Conservation (phyloP, 192 early-diverging fungal genomes). For the Coemansia sp. region DNA sequence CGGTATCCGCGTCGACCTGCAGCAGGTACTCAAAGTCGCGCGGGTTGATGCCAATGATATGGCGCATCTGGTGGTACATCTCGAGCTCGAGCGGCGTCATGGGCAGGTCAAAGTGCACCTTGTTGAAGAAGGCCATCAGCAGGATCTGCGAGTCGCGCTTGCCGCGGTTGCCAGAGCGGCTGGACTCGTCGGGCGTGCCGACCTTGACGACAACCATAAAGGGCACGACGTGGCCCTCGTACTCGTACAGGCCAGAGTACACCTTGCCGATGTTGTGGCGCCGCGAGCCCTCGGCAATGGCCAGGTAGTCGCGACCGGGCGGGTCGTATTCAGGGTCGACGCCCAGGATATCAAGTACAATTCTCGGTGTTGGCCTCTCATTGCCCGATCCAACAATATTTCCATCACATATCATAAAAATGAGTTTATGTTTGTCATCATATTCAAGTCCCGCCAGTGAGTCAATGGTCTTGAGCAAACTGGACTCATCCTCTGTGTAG, state of each 20-base stretch:
- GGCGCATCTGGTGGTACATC: slow-evolving; percentile 91
- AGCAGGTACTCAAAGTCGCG: slow-evolving; percentile 68
- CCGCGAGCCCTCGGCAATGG: slow-evolving; percentile 82
- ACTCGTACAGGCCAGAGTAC: slow-evolving; percentile 88
- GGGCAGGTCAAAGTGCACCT: slow-evolving; percentile 78
- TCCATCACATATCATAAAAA: slow-evolving; percentile 82
- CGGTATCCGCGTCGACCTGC: slow-evolving; percentile 75
- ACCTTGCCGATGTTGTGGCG: slow-evolving; percentile 90
- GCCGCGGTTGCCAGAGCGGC: slow-evolving; percentile 84
- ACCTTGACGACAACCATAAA: slow-evolving; percentile 92
- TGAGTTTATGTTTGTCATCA: slow-evolving; percentile 84
- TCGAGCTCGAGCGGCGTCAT: slow-evolving; percentile 93
- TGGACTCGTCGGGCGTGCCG: slow-evolving; percentile 74
- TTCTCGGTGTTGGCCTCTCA: slow-evolving; percentile 81
- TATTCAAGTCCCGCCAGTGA: slow-evolving; percentile 72
- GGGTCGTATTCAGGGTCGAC: slow-evolving; percentile 75
- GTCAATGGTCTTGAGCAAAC: slow-evolving; percentile 79
- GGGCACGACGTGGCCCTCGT: slow-evolving; percentile 78
- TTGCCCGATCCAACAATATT: slow-evolving; percentile 89
- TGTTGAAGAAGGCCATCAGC: slow-evolving; percentile 84
- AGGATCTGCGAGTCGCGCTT: slow-evolving; percentile 95
- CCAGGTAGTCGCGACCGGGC: slow-evolving; percentile 75
- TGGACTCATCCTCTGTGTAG: slow-evolving; percentile 89
- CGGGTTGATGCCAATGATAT: slow-evolving; percentile 83
- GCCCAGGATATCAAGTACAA: slow-evolving; percentile 84